Evolutionary conservation across 331 rosid species (phyloP).

Genomic region (Phaseolus coccineus): DNA sequence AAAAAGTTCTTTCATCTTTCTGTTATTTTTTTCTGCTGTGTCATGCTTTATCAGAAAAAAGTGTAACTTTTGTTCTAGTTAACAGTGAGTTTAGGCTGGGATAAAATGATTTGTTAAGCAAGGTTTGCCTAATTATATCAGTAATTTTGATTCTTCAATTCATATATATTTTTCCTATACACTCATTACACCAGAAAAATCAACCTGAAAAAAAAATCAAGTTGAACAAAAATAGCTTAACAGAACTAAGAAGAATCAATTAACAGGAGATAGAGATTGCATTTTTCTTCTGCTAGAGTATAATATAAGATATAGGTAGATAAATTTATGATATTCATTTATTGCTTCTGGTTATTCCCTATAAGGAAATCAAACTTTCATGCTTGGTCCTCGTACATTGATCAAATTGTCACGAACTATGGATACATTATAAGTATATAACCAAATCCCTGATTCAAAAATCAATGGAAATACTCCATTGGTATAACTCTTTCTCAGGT

Average conservation of each 20-base stretch:
- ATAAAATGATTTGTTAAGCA: slow-evolving; percentile 17
- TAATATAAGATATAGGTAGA: not conserved
- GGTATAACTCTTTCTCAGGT: slow-evolving; percentile 64
- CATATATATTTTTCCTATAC: slow-evolving; percentile 20
- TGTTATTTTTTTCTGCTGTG: slow-evolving; percentile 28
- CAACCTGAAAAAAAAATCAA: no score
- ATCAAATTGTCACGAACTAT: slow-evolving; percentile 22
- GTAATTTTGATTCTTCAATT: not conserved
- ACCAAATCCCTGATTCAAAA: slow-evolving; percentile 11
- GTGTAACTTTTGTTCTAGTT: slow-evolving; percentile 23
- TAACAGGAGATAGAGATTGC: not conserved
- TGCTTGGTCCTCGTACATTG: not conserved
- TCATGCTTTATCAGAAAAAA: slow-evolving; percentile 22
- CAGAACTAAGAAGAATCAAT: not conserved
- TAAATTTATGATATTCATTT: slow-evolving; percentile 9
- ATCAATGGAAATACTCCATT: slow-evolving; percentile 60
- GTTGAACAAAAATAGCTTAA: not conserved
- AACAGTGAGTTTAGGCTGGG: slow-evolving; percentile 32
- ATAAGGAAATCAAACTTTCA: not conserved
- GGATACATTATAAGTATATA: not conserved
- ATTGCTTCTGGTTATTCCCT: slow-evolving; percentile 17
- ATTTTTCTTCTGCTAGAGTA: slow-evolving; percentile 7
- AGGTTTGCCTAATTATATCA: slow-evolving; percentile 34
- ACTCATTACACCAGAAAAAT: not conserved
- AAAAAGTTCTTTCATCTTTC: slow-evolving; percentile 55